These are phyloP conservation scores for Boletellus ananas DNA, from an alignment of 768 basidiomycete genomes.

Conservation along the genomic window DNA sequence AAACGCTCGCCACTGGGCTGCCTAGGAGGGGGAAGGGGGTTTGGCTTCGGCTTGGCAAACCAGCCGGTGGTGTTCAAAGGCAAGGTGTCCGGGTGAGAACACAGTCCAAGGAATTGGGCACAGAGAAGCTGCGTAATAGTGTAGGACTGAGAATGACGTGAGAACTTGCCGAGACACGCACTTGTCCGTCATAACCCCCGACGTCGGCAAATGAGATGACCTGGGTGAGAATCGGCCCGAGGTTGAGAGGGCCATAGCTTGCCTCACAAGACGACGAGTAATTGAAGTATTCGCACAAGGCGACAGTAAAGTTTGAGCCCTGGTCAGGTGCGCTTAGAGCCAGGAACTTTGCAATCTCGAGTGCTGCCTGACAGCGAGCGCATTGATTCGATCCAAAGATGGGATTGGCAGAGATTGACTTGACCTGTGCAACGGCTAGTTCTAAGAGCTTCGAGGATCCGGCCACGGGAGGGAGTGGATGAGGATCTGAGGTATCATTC, in stretches of 20 bases:
- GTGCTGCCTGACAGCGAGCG: conserved; percentile 53
- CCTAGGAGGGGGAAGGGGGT: conserved; percentile 55
- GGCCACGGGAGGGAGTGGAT: conserved; percentile 58
- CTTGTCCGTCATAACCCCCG: conserved; percentile 71
- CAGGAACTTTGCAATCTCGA: conserved; percentile 65
- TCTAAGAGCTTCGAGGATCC: conserved; percentile 43
- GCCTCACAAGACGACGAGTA: conserved; percentile 49
- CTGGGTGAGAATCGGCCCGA: conserved; percentile 66
- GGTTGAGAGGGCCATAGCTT: conserved; percentile 42
- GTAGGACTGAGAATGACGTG: background rate
- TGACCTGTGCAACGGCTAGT: conserved; percentile 53
- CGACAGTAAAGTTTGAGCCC: conserved; percentile 53
- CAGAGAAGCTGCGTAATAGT: conserved; percentile 47
- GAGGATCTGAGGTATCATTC: conserved; percentile 60
- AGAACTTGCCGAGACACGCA: conserved; percentile 18
- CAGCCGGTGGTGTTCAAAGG: conserved; percentile 62
- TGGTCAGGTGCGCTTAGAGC: conserved; percentile 59
- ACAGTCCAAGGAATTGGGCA: conserved; percentile 53
- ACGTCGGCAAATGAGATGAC: conserved; percentile 69
- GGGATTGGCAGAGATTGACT: conserved; percentile 52
- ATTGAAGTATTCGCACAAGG: conserved; percentile 58
- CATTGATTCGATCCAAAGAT: conserved; percentile 53
- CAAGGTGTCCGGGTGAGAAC: conserved; percentile 53
- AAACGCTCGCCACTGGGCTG: conserved; percentile 60
- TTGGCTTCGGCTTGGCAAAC: conserved; percentile 77